Evolutionary conservation across 192 early-diverging fungal genomes (phyloP).

Genomic region (Backusella parvicylindrica): DNA sequence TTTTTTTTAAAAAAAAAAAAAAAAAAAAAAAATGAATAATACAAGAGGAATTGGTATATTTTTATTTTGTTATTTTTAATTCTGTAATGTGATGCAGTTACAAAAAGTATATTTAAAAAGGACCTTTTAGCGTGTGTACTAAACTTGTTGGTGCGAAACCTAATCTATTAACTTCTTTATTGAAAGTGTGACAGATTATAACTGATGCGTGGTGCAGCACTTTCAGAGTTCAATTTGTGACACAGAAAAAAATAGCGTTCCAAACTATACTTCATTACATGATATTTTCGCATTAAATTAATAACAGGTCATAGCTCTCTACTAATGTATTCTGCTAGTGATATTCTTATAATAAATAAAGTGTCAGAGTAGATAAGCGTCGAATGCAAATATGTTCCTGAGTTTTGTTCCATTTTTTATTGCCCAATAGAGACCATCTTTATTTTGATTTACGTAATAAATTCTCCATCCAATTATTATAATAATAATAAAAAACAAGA

Average conservation of each 20-base stretch:
- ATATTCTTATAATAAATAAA: not conserved
- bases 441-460: not conserved
- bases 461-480: no score
- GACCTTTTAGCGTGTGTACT: not conserved
- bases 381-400: not conserved
- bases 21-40: not conserved
- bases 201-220: not conserved
- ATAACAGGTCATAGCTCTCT: not conserved
- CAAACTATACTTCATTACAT: not conserved
- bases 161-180: not conserved
- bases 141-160: not conserved
- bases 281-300: not conserved
- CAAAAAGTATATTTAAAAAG: not conserved
- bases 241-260: not conserved
- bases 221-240: not conserved
- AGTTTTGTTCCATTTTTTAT: not conserved
- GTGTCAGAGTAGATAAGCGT: no score
- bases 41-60: not conserved
- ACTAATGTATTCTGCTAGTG: not conserved
- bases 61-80: not conserved
- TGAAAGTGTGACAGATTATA: not conserved
- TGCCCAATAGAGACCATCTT: not conserved
- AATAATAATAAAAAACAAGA: no score
- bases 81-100: not conserved
- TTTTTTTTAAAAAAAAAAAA: no score